Percentiles rank a stretch among this genome's conserved stretches.
phyloP scores from a whole-genome alignment of 768 basidiomycete species.

The Hygrocybe coccinea region DNA sequence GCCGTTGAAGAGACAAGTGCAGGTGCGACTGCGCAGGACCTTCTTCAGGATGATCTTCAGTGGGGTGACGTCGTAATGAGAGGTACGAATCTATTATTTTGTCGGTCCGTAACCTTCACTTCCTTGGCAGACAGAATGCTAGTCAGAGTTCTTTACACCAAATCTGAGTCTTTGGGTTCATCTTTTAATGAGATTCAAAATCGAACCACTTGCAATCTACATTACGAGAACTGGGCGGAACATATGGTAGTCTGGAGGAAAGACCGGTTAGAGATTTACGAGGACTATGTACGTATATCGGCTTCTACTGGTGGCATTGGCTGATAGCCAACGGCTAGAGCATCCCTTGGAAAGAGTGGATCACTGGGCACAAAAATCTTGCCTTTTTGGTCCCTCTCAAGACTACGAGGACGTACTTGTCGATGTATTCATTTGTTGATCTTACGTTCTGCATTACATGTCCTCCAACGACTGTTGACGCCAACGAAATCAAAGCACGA shows the following conservation, averaged over 20 bases:
- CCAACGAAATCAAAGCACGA: slow-evolving; percentile 38
- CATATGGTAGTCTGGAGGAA: slow-evolving; percentile 83
- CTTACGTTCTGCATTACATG: slow-evolving; percentile 76
- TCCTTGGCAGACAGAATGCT: slow-evolving; percentile 77
- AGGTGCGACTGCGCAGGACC: slow-evolving; percentile 41
- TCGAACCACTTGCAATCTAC: slow-evolving; percentile 55
- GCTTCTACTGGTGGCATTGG: not conserved
- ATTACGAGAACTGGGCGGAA: slow-evolving; percentile 70
- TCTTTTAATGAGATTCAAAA: slow-evolving; percentile 66
- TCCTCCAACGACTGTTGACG: slow-evolving; percentile 44
- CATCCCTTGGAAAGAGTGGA: slow-evolving; percentile 62
- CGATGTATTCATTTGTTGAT: slow-evolving; percentile 83
- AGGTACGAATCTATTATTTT: slow-evolving; percentile 45
- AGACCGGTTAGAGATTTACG: slow-evolving; percentile 75
- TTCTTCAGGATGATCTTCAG: slow-evolving; percentile 20
- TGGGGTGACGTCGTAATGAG: slow-evolving; percentile 63
- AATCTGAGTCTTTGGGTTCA: slow-evolving; percentile 42
- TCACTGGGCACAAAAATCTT: slow-evolving; percentile 70
- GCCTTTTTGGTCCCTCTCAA: slow-evolving; percentile 73
- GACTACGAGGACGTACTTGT: slow-evolving; percentile 59
- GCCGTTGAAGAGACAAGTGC: slow-evolving; percentile 62
- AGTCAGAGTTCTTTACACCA: slow-evolving; percentile 66
- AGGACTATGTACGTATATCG: slow-evolving; percentile 63
- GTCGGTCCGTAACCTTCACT: slow-evolving; percentile 14
- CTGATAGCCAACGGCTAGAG: slow-evolving; percentile 31